phyloP scores from a whole-genome alignment of 345 rosid genomes.

The Arabis hirsuta region DNA sequence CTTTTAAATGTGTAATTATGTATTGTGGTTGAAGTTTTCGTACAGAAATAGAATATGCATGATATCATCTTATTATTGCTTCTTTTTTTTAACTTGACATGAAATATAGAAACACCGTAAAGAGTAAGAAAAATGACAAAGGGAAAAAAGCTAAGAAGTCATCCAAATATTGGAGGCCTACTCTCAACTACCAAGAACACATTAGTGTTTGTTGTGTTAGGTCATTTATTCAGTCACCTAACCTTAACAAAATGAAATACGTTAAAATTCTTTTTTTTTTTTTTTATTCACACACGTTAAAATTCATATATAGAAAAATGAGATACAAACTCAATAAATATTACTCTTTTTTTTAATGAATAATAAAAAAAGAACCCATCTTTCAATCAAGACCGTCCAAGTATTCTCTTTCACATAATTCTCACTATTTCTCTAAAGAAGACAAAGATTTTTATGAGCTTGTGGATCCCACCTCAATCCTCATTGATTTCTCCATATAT shows the following conservation, averaged over 20 bases:
- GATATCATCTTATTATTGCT: constrained; percentile 20
- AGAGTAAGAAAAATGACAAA: constrained; percentile 29
- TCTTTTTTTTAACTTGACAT: neutral
- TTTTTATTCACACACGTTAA: too few species aligned
- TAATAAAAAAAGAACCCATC: neutral
- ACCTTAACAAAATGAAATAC: constrained; percentile 35
- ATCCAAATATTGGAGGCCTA: constrained; percentile 48
- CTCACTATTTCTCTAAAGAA: constrained; percentile 9
- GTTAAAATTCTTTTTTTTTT: constrained; percentile 17
- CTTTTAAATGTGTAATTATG: constrained; percentile 1
- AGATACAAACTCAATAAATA: constrained; percentile 11
- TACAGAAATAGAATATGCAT: constrained; percentile 32
- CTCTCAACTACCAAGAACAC: constrained; percentile 42
- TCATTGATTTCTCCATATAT: constrained; percentile 39
- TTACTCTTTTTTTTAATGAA: too few species aligned
- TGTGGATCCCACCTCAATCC: constrained; percentile 25
- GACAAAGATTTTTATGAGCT: constrained; percentile 31
- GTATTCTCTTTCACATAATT: constrained; percentile 32
- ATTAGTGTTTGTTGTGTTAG: constrained; percentile 46
- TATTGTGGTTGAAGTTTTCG: constrained; percentile 6
- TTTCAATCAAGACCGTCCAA: constrained; percentile 44
- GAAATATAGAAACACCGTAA: constrained; percentile 19
- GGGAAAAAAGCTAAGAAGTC: constrained; percentile 29
- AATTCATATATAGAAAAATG: neutral
- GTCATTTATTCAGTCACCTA: constrained; percentile 49